These are phyloP conservation scores for Taphrina confusa DNA, from an alignment of 1,139 yeast species.

Conservation along the genomic window DNA sequence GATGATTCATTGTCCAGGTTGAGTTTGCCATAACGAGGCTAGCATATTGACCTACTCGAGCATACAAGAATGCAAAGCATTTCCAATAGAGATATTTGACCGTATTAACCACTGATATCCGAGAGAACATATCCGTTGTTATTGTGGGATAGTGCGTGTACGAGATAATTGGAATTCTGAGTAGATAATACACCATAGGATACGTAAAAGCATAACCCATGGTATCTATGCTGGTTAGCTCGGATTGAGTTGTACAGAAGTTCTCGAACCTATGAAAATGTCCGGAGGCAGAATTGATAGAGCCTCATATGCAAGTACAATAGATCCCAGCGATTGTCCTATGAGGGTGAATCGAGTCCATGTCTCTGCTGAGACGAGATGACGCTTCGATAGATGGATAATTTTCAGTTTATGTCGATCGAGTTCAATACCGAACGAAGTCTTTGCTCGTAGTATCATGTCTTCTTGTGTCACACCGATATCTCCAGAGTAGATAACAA, in stretches of 20 bases:
- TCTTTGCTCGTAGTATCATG: conserved; percentile 60
- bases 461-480: conserved; percentile 53
- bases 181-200: conserved; percentile 57
- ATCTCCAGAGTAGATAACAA: conserved; percentile 76
- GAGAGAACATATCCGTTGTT: conserved; percentile 75
- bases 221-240: conserved; percentile 53
- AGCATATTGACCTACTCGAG: conserved; percentile 65
- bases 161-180: conserved; percentile 73
- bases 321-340: conserved; percentile 85
- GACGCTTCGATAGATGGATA: conserved; percentile 64
- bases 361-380: conserved; percentile 65
- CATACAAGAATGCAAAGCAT: conserved; percentile 54
- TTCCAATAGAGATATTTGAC: conserved; percentile 73
- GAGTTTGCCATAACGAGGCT: conserved; percentile 76
- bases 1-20: conserved; percentile 85
- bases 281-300: conserved; percentile 72
- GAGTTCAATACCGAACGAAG: conserved; percentile 60
- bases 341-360: conserved; percentile 81
- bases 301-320: conserved; percentile 70
- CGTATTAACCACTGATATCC: conserved; percentile 44
- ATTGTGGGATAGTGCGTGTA: conserved; percentile 94
- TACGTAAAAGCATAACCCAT: conserved; percentile 90
- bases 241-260: neutral
- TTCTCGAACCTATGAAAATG: conserved; percentile 63
- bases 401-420: conserved; percentile 61